phyloP scores from a whole-genome alignment of 306 rosid genomes.

The Dalbergia cultrata region DNA sequence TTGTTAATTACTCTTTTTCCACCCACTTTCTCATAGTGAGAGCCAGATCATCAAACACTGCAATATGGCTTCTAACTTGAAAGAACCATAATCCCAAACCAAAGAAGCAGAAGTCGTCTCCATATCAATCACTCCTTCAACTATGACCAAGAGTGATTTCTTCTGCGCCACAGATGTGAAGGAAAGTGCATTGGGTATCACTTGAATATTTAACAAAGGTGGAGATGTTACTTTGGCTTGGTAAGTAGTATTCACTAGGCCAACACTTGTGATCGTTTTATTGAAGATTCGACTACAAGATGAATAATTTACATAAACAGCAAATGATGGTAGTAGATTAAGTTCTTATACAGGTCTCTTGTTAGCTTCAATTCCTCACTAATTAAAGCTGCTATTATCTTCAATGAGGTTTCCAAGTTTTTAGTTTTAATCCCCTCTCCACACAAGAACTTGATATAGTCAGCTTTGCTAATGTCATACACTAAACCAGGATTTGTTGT shows the following conservation, averaged over 20 bases:
- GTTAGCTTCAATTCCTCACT: not conserved
- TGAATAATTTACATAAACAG: not conserved
- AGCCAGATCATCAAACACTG: not conserved
- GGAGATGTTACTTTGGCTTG: slow-evolving; percentile 38
- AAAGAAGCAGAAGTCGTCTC: slow-evolving; percentile 32
- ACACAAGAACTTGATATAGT: slow-evolving; percentile 53
- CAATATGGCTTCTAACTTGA: slow-evolving; percentile 56
- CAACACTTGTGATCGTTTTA: slow-evolving; percentile 44
- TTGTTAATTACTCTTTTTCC: too few species aligned
- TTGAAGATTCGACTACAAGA: not conserved
- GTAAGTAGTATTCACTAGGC: not conserved
- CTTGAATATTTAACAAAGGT: slow-evolving; percentile 38
- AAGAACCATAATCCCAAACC: slow-evolving; percentile 48
- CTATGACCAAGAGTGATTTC: slow-evolving; percentile 30
- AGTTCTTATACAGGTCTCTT: slow-evolving; percentile 27
- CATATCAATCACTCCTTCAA: slow-evolving; percentile 27
- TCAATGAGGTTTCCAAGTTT: slow-evolving; percentile 4
- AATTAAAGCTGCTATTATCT: not conserved
- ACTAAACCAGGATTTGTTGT: slow-evolving; percentile 60
- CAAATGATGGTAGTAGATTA: slow-evolving; percentile 68
- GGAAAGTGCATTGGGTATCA: slow-evolving; percentile 42
- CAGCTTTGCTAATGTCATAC: slow-evolving; percentile 44
- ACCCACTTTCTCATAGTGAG: too few species aligned
- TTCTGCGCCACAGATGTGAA: slow-evolving; percentile 45
- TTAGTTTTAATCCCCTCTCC: slow-evolving; percentile 44